Base-by-base conservation (phyloP, 306 rosid genomes). In the Quercus robur region DNA sequence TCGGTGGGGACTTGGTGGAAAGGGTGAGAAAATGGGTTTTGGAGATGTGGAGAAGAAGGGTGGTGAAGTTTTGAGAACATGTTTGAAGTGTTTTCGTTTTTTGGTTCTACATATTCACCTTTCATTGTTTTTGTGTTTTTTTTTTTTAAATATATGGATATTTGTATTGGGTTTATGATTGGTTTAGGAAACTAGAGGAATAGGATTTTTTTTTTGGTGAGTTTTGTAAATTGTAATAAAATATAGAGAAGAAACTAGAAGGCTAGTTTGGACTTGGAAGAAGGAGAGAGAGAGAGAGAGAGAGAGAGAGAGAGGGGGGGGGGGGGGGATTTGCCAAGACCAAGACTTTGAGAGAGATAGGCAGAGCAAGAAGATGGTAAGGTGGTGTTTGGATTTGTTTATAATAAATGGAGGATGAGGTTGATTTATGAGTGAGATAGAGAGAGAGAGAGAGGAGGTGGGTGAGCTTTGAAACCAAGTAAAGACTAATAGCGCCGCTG, bases 1-100 rank as follows among this genome's bases (percentile, higher is more conserved):
- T 28, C 3, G 21, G 71, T 9, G 18, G 79, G 30, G 75, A 87
- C 66, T 59, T 90, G 89, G 56, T 90, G 88, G 25, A 64, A 79
- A 55, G 82, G 75, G 21, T 73, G 88, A 5, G 87, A 23, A n/a
- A 86, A 91, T 0, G 87, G 87, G 30, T 69, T 81, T 2, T 71
- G 88, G 75, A 79, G 82, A 4, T 66, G 54, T 49, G 4, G 54
- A 3, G 54, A 13, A 10, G 17, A 13, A 10, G 54, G 86, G n/a
- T 91, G 92, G 41, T 86, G 98, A 75, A 90, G 97, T 85, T 93
- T 95, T 6, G 99, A 82, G 86, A 94, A 94, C 89, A 92, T 91
- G 80, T 25, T 78, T 19, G 71, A 70, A 1, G 87, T 0, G 54
- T 12, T 58, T 68, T 87, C 93, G 5, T 17, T 70, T 52, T 90